A percentile compares a stretch with the other conserved stretches of the same genome.
These are phyloP conservation scores for Malassezia globosa DNA, from an alignment of 1,284 basidiomycete species.

Conservation along the genomic window DNA sequence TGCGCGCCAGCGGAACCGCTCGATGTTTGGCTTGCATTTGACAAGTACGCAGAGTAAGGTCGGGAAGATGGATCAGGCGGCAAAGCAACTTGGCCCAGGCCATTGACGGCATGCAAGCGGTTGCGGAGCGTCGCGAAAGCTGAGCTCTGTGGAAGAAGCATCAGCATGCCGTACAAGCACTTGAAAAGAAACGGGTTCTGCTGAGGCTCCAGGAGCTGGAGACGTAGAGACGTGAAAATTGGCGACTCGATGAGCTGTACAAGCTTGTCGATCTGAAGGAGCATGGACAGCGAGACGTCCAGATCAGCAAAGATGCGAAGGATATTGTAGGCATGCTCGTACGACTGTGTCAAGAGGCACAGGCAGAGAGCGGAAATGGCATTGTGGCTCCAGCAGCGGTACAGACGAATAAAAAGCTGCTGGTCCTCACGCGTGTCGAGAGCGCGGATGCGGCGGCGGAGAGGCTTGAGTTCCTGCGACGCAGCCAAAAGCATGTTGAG, in stretches of 20 bases:
- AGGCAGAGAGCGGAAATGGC: conserved; percentile 91
- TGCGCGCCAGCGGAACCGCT: not conserved
- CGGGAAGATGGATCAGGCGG: conserved; percentile 53
- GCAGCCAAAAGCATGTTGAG: conserved; percentile 93
- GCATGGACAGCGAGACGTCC: conserved; percentile 83
- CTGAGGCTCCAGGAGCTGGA: conserved; percentile 93
- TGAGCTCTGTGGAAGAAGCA: conserved; percentile 91
- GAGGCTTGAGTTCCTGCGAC: conserved; percentile 84
- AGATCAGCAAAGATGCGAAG: conserved; percentile 88
- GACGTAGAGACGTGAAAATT: conserved; percentile 91
- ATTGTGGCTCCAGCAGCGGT: conserved; percentile 97
- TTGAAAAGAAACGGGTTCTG: conserved; percentile 93
- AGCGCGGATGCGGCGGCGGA: conserved; percentile 80
- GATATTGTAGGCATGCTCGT: conserved; percentile 94
- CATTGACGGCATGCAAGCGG: conserved; percentile 84
- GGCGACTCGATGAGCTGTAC: conserved; percentile 97
- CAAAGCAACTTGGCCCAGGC: conserved; percentile 72
- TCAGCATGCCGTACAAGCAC: conserved; percentile 89
- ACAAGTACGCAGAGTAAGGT: too few species aligned
- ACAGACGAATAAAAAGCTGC: conserved; percentile 77
- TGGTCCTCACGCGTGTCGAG: conserved; percentile 81
- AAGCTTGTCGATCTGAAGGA: conserved; percentile 95
- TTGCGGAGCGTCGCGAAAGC: conserved; percentile 92
- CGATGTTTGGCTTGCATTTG: not conserved
- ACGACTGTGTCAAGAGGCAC: conserved; percentile 90